These are phyloP conservation scores for Fraxinus cuspidata DNA, from an alignment of 257 asterid genomes.

Conservation along the genomic window DNA sequence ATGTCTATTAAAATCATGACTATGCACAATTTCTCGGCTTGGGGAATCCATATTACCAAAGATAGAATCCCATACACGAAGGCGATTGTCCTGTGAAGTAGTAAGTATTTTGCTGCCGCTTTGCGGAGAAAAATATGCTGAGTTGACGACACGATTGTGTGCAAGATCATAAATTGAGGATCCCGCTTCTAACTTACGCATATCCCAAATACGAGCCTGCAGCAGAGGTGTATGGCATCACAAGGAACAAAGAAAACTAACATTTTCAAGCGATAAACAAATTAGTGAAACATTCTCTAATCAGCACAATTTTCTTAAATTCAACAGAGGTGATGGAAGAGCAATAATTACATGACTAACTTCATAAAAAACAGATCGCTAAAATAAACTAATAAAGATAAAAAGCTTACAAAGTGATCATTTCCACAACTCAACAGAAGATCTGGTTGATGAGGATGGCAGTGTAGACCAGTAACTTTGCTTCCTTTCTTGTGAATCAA, in stretches of 20 bases:
- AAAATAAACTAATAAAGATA: constrained; percentile 17
- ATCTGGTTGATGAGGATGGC: constrained; percentile 97
- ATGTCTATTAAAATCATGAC: constrained; percentile 92
- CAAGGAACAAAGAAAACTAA: neutral
- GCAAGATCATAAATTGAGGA: constrained; percentile 72
- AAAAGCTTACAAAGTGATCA: constrained; percentile 79
- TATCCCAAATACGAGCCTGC: constrained; percentile 99
- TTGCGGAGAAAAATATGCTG: constrained; percentile 91
- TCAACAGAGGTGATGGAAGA: neutral
- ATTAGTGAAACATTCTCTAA: constrained; percentile 4
- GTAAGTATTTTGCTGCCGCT: constrained; percentile 94
- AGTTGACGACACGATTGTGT: constrained; percentile 90
- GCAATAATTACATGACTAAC: neutral
- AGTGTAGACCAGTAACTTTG: constrained; percentile 92
- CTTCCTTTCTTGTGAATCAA: constrained; percentile 94
- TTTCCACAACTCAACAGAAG: constrained; percentile 90
- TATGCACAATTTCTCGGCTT: constrained; percentile 94
- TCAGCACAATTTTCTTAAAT: neutral
- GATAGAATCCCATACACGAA: constrained; percentile 95
- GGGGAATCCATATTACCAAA: constrained; percentile 84
- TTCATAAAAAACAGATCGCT: neutral
- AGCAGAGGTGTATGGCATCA: neutral
- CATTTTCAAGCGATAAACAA: constrained; percentile 2
- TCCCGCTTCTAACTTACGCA: constrained; percentile 70
- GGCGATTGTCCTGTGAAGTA: constrained; percentile 88